phyloP scores from a whole-genome alignment of 331 rosid species.

The Quercus phellos region DNA sequence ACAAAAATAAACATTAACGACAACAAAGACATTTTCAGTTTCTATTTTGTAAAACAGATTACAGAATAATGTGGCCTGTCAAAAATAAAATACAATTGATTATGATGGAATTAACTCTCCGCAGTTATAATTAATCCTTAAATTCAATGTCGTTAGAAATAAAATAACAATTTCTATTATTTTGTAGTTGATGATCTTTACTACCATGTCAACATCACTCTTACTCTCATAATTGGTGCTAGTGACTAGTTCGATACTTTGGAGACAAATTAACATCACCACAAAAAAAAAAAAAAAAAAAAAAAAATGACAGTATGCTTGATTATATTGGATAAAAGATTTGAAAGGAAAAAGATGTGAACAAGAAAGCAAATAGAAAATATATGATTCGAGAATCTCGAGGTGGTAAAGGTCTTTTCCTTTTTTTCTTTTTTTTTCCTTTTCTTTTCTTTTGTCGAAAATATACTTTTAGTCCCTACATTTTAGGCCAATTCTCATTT shows the following conservation, averaged over 20 bases:
- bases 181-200: not conserved
- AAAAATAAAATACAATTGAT: not conserved
- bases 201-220: slow-evolving; percentile 8
- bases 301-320: no score
- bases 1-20: no score
- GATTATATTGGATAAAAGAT: no score
- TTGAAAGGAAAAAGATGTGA: not conserved
- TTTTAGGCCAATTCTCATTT: no score
- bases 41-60: no score
- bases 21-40: no score
- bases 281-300: not conserved
- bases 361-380: not conserved
- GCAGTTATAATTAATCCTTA: no score
- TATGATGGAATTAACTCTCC: not conserved
- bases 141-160: not conserved
- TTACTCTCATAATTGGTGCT: not conserved
- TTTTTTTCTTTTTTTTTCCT: no score
- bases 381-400: not conserved
- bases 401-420: not conserved
- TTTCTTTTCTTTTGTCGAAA: no score
- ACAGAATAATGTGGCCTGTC: no score
- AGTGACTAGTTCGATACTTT: not conserved
- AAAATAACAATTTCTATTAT: not conserved
- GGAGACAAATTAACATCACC: not conserved
- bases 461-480: no score